Evolutionary conservation across 495 filamentous ascomycete genomes (phyloP), one percentile per base, ranked within the genome.

Genomic region (Trichoderma reesei): DNA sequence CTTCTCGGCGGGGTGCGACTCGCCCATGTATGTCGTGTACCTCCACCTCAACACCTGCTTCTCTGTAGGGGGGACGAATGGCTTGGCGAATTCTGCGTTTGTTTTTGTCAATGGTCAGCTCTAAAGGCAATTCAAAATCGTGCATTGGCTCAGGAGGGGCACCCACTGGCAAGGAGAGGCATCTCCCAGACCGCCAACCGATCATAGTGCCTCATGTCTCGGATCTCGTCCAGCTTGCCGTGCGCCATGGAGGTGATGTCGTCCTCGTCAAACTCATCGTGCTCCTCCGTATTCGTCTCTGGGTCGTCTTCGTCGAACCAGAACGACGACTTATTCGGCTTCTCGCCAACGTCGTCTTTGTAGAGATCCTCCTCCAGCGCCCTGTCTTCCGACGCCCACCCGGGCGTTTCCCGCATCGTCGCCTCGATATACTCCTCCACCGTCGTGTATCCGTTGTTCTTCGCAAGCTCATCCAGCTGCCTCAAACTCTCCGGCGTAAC

Each of bases 1-100:
- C 62, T 85, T 83, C 72, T 91, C 88, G 13, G 92, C 91, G 0
- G 95, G 92, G 74, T 98, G 95, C 62, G 86, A 74, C 75, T 98
- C 94, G 66, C 95, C 95, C 83, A 98, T 85, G 75, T 97, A 97
- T 59, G 86, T 90, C n/a, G 95, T 98, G 77, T 96, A 96, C 70
- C 94, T 87, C 82, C 97, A 98, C 66, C 94, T 88, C 61, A 98
- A 83, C 7, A 83, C 78, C 67, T 88, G 80, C 59, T 86, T 79
- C 59, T 75, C 73, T 59, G 84, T 72, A 13, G 92, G 90, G 4
- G 87, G 88, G 41, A 79, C 77, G 76, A 96, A 98, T 41, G 89
- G 86, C 74, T 88, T 88, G 60, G 89, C 88, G 46, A 96, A 81
- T 67, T 91, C 91, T 95, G 79, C 62, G 79, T 72, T 61, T n/a